Percentiles rank a stretch among this genome's conserved stretches.
These are phyloP conservation scores for Suillus ampliporus DNA, from an alignment of 768 basidiomycete genomes.

Conservation along the genomic window DNA sequence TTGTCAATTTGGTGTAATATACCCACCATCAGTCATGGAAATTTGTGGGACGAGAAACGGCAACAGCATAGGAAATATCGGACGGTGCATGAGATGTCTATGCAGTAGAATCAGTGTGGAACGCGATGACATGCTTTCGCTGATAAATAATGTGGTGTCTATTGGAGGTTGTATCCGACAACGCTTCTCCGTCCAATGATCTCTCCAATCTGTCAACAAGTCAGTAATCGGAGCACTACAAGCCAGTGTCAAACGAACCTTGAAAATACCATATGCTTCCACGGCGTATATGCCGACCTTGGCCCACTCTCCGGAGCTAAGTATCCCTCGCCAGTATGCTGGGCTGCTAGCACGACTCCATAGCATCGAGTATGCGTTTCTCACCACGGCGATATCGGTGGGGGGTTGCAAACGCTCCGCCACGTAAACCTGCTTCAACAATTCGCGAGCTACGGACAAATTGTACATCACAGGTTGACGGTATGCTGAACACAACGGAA, in stretches of 20 bases:
- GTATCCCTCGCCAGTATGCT: constrained; percentile 64
- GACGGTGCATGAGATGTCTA: background rate
- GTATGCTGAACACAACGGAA: constrained; percentile 54
- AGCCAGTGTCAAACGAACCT: constrained; percentile 49
- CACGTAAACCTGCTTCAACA: constrained; percentile 76
- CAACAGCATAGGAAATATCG: background rate
- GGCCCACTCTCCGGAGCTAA: constrained; percentile 68
- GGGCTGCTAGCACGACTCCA: constrained; percentile 64
- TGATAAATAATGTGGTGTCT: constrained; percentile 29
- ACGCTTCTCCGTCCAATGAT: constrained; percentile 82
- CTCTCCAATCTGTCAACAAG: constrained; percentile 72
- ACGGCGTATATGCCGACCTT: constrained; percentile 76
- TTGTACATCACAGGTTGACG: constrained; percentile 82
- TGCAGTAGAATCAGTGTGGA: constrained; percentile 2
- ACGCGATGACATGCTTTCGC: background rate
- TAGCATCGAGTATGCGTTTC: constrained; percentile 65
- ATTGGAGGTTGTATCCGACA: constrained; percentile 77
- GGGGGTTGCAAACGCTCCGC: constrained; percentile 71
- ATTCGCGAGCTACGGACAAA: constrained; percentile 73
- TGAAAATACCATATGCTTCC: constrained; percentile 91
- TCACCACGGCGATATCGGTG: constrained; percentile 55
- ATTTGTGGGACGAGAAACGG: no score
- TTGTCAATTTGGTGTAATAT: background rate
- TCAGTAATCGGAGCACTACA: background rate
- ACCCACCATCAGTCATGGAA: background rate